Evolutionary conservation across 306 rosid genomes (phyloP).

Genomic region (Medicago arabica): DNA sequence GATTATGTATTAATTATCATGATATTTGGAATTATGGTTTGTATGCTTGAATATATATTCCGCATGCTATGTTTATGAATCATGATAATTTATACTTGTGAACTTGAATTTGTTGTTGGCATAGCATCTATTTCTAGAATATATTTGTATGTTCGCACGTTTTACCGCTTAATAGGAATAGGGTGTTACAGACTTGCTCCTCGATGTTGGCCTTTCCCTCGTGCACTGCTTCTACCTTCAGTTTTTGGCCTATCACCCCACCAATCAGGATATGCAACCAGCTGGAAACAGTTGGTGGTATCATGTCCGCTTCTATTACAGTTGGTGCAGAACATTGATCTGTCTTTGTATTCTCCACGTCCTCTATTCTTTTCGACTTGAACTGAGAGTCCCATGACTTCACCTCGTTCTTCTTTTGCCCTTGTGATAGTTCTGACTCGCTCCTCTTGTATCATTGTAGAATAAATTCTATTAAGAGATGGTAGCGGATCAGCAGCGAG

Average conservation of each 20-base stretch:
- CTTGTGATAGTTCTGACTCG: not conserved
- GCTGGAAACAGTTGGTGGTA: not conserved
- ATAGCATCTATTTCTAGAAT: too few relatives aligned
- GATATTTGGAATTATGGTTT: too few relatives aligned
- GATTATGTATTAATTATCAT: too few relatives aligned
- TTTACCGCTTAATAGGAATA: too few relatives aligned
- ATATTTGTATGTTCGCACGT: too few relatives aligned
- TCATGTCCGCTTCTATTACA: not conserved
- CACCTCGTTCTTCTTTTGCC: not conserved
- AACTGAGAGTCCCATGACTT: not conserved
- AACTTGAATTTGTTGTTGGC: too few relatives aligned
- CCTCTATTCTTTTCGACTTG: not conserved
- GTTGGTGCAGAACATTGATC: not conserved
- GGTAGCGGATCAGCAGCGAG: not conserved
- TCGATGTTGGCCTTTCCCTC: not conserved
- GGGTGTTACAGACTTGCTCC: too few relatives aligned
- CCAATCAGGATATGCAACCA: not conserved
- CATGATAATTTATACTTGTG: too few relatives aligned
- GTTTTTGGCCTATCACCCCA: not conserved
- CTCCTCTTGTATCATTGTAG: not conserved
- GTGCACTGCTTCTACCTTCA: not conserved
- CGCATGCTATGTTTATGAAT: too few relatives aligned
- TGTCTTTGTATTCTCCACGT: not conserved
- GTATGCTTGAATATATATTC: too few relatives aligned
- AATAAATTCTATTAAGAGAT: not conserved